A percentile compares a stretch with the other conserved stretches of the same genome.
Conservation (phyloP, 106 monocot species). For the Iris macrosiphon region DNA sequence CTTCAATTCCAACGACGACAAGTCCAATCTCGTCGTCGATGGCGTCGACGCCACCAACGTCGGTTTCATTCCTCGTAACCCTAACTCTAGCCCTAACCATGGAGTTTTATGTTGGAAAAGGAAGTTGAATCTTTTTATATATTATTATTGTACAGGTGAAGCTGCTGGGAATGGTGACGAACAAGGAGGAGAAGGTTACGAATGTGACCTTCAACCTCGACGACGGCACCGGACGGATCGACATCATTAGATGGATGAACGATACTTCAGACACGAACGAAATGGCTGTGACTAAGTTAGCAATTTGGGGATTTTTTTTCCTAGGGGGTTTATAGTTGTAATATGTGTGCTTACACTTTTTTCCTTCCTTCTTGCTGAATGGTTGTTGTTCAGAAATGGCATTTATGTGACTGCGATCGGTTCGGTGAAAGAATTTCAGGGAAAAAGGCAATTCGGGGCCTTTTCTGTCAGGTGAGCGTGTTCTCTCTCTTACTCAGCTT, state of each 20-base stretch:
- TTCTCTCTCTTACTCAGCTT: no score
- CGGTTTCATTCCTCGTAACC: not conserved
- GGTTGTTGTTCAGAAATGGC: conserved; percentile 33
- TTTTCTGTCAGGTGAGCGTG: conserved; percentile 50
- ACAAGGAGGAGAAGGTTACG: conserved; percentile 61
- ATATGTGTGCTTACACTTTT: not conserved
- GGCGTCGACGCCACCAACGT: conserved; percentile 63
- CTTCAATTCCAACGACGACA: conserved; percentile 54
- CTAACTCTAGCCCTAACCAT: no score
- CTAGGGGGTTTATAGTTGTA: not conserved
- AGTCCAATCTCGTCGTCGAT: conserved; percentile 55
- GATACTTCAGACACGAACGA: conserved; percentile 27
- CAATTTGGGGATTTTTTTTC: not conserved
- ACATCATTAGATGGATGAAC: conserved; percentile 56
- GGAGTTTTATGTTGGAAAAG: no score
- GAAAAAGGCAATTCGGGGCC: conserved; percentile 41
- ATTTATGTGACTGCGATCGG: conserved; percentile 55
- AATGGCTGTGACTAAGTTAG: conserved; percentile 31
- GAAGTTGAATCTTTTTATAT: not conserved
- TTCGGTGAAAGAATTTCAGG: conserved; percentile 54
- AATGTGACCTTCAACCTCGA: conserved; percentile 75
- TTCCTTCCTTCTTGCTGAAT: not conserved
- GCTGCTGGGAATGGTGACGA: conserved; percentile 59
- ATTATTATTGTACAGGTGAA: conserved; percentile 30
- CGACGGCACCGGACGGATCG: conserved; percentile 74